Evolutionary conservation across 1,284 basidiomycete genomes (phyloP).

Genomic region (Trichosporon asahii): DNA sequence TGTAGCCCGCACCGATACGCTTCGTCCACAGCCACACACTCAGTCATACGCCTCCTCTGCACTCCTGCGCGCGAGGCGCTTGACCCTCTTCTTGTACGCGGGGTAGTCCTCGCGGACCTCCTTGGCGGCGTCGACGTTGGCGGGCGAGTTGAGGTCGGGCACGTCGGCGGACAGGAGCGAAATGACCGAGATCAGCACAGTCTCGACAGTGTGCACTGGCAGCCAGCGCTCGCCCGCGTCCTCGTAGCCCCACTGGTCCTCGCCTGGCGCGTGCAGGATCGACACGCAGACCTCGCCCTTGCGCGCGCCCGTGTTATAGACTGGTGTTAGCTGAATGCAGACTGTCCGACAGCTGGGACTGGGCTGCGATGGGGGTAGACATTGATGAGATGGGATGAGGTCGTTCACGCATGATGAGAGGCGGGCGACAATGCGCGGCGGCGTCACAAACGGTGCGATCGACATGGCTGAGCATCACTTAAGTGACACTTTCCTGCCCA

Average conservation of each 20-base stretch:
- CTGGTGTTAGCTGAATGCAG: constrained; percentile 52
- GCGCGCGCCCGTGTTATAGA: constrained; percentile 83
- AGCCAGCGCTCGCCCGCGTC: constrained; percentile 97
- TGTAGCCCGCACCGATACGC: too few species aligned
- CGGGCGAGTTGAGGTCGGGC: constrained; percentile 91
- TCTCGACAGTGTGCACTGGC: constrained; percentile 94
- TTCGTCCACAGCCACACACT: too few species aligned
- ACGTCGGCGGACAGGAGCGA: constrained; percentile 87
- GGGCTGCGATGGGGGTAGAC: too few species aligned
- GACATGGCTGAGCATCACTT: background rate
- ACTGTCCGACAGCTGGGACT: background rate
- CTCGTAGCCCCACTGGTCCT: constrained; percentile 97
- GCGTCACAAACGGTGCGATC: background rate
- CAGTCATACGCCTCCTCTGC: constrained; percentile 81
- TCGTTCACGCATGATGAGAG: too few species aligned
- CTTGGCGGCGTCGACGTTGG: constrained; percentile 95
- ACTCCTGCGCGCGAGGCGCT: constrained; percentile 73
- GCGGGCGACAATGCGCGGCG: too few species aligned
- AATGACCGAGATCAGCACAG: constrained; percentile 94
- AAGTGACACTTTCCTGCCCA: background rate
- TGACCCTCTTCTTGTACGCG: constrained; percentile 89
- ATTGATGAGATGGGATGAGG: too few species aligned
- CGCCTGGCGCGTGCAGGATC: constrained; percentile 92
- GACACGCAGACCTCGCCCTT: constrained; percentile 95
- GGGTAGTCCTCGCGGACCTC: constrained; percentile 72